Evolutionary conservation across 768 basidiomycete species (phyloP), one percentile per base, ranked within the genome.

Genomic region (Leucosporidium creatinivorum): DNA sequence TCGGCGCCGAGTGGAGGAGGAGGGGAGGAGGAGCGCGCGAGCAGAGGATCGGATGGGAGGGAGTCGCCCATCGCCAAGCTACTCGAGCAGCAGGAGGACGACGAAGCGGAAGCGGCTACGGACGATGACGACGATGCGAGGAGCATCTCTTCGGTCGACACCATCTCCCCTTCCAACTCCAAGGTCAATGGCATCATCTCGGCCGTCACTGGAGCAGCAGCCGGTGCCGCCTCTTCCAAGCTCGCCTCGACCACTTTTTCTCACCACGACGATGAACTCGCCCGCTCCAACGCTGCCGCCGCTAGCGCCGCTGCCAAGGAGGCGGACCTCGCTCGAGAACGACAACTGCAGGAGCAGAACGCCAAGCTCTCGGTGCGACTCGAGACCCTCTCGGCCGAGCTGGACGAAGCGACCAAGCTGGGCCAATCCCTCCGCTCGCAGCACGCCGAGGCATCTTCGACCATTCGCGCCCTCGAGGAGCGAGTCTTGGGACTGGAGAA

Each of bases 371-470:
- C 85, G 4, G 79, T 81, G 15, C 85, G 88, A 26, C 80, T 98
- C 33, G 80, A 82, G 23, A 77, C 78, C 0, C 82, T 91, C 9
- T 82, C 89, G 0, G 81, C 80, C 30, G 89, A 92, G 75, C 85
- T 98, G 33, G 85, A 86, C 62, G 83, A 85, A 1, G 88, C 91
- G 0, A 80, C 91, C 48, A 83, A 86, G 58, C 80, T 92, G 69
- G 89, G 89, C 12, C 81, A 83, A 7, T 81, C 84, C 0, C 81
- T 96, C 13, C 89, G 91, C 75, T 82, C 82, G 0, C 89, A 93
- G 76, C 92, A 96, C 69, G 76, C 83, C 2, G 83, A 84, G 5
- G 89, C 92, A 3, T 88, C 90, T 75, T 79, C 73, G 33, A 78
- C 79, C 28, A 77, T 80, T 62, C 74, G 71, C 52, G 62, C 72